Percentiles rank a stretch among this genome's conserved stretches.
These are phyloP conservation scores for Talaromyces sp. DNA, from an alignment of 2,329 filamentous ascomycete species.

Conservation along the genomic window DNA sequence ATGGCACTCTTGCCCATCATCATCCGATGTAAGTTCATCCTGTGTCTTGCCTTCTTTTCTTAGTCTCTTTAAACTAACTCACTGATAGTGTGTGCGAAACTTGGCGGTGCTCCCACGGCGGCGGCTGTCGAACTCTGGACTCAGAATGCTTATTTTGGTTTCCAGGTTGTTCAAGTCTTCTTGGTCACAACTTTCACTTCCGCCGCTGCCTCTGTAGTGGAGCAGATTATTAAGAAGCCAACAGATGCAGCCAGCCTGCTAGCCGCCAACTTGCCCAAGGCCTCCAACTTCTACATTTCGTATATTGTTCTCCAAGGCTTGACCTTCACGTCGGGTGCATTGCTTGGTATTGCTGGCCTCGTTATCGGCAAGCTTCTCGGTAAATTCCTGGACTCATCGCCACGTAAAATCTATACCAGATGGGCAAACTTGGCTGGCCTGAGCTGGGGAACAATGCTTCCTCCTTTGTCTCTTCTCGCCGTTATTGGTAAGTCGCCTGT, in stretches of 20 bases:
- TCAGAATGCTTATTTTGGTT: slow-evolving; percentile 78
- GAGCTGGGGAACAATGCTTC: slow-evolving; percentile 79
- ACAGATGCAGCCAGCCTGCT: slow-evolving; percentile 58
- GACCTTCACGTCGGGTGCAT: slow-evolving; percentile 65
- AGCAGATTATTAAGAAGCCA: slow-evolving; percentile 60
- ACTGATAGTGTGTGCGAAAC: slow-evolving; percentile 63
- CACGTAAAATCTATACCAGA: slow-evolving; percentile 71
- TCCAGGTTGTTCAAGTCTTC: slow-evolving; percentile 79
- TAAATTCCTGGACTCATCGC: slow-evolving; percentile 69
- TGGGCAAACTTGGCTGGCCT: slow-evolving; percentile 70
- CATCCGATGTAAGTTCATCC: slow-evolving; percentile 58
- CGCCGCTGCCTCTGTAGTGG: slow-evolving; percentile 66
- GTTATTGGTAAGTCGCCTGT: slow-evolving; percentile 60
- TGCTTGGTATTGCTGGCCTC: slow-evolving; percentile 71
- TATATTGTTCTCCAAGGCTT: slow-evolving; percentile 94
- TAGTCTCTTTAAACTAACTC: background rate
- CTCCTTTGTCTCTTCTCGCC: slow-evolving; percentile 73
- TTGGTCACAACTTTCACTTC: slow-evolving; percentile 78
- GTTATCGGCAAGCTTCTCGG: slow-evolving; percentile 69
- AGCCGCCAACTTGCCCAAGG: slow-evolving; percentile 68
- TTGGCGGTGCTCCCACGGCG: slow-evolving; percentile 72
- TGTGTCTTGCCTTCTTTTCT: background rate
- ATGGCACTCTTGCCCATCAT: slow-evolving; percentile 83
- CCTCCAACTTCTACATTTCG: slow-evolving; percentile 90
- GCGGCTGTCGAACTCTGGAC: slow-evolving; percentile 81